Evolutionary conservation across 225 moss, liverwort and hornwort species (phyloP), one percentile per base, ranked within the genome.

Genomic region (Bryum argenteum): DNA sequence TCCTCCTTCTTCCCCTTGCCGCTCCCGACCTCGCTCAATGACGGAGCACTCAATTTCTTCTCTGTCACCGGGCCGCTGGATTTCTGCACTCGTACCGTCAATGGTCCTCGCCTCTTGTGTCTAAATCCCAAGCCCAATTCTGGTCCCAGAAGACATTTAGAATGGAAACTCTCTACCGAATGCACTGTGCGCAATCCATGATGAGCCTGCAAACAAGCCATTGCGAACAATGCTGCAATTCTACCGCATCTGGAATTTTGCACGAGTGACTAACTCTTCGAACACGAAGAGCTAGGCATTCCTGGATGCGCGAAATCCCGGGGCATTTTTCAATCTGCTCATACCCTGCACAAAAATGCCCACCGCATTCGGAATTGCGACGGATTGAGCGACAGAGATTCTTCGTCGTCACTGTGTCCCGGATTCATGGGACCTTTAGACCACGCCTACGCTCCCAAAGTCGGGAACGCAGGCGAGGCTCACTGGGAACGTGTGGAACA

Each of bases 11-110:
- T 58, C 70, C 55, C 73, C 55, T 10, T 8, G 51, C 6, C 22
- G 52, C 54, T 71, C 70, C 26, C 15, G 26, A 50, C 64, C 37
- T 79, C 76, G 12, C 61, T 37, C 69, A 82, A 61, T 11, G 55
- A 22, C 1, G 85, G 85, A 42, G 81, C 81, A 11, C 67, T 70
- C 3, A 85, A 73, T 76, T 82, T 72, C 69, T 69, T 66, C 33
- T 33, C 33, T 21, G 61, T 24, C 51, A 58, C 15, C 7, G 60
- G 42, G 20, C 60, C 20, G 2, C 70, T 41, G 1, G 81, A 61
- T 15, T 73, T 18, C 24, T 58, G 66, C 40, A 66, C 72, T 76
- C 44, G 65, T 73, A 82, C 54, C 63, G 53, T 15, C 11, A 37
- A 1, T 14, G 54, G 55, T 3, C 59, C 54, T 64, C 67, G 68